Conservation (phyloP, 176 grass and related monocot species). For the Zizania latifolia region DNA sequence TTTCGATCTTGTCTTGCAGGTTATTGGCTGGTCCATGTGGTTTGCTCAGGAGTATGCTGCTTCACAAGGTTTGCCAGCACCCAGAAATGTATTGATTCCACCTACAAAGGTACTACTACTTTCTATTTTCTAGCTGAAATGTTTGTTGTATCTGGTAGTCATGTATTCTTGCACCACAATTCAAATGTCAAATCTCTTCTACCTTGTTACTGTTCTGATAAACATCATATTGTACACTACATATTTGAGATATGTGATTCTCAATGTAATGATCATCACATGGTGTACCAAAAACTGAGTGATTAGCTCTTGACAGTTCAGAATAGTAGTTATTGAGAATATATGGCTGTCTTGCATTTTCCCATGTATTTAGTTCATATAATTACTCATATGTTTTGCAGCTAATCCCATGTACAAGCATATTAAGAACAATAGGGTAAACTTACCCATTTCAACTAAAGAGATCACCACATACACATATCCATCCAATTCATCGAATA, state of each 20-base stretch:
- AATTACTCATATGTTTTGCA: neutral
- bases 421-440: too few species aligned
- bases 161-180: neutral
- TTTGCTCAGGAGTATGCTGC: slow-evolving; percentile 91
- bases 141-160: neutral
- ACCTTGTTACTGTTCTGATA: neutral
- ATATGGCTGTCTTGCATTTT: neutral
- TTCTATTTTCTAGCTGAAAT: slow-evolving; percentile 5
- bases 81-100: slow-evolving; percentile 89
- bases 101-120: slow-evolving; percentile 94
- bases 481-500: too few species aligned
- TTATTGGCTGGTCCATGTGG: slow-evolving; percentile 93
- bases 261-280: neutral
- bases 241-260: neutral
- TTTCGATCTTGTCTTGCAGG: slow-evolving; percentile 38
- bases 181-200: neutral
- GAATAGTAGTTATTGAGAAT: neutral
- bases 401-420: slow-evolving; percentile 2
- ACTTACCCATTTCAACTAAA: too few species aligned
- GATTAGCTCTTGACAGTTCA: neutral
- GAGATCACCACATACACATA: too few species aligned
- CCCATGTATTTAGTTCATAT: neutral
- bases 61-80: slow-evolving; percentile 62
- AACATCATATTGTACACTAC: neutral
- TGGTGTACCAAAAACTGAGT: neutral